Base-by-base conservation (phyloP, 2,329 filamentous ascomycete species). In the Diaporthe nobilis region DNA sequence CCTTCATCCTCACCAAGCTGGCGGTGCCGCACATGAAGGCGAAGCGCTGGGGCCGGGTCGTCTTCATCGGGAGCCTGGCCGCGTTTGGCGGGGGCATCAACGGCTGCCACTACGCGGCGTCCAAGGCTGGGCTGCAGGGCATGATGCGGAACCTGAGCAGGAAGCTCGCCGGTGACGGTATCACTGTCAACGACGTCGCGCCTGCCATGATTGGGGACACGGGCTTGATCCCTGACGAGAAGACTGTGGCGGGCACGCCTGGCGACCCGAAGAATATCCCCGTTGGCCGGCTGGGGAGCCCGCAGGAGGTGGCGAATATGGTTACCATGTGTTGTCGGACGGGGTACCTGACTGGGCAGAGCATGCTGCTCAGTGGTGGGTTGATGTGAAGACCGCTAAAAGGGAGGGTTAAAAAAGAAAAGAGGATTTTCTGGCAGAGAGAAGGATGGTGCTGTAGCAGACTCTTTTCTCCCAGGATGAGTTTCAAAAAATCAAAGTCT, bases 201-300 rank as follows among this genome's bases (percentile, higher is more conserved):
- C 92, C 92, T 0, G 92, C 91, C 3, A 93, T 93, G 90, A 93
- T 93, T 77, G 91, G 90, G 5, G 88, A 90, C 31, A 92, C 90
- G 3, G 90, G 90, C 1, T 90, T 93, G 90, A 90, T 93, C 57
- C 89, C 90, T 2, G 86, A 90, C 76, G 88, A 88, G 55, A 87
- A 89, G 77, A 81, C 80, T 20, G 83, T 88, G 22, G 83, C 83
- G 78, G 87, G 88, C 28, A 89, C 89, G 71, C 87, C 90, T 0
- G 91, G 91, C 0, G 88, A 92, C 78, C 89, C 90, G 34, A 88
- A 85, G 77, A 88, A 88, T 39, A 92, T 92, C 58, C 91, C 91
- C 0, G 85, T 92, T 2, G 89, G 90, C 2, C 84, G 91, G 58
- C 81, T 92, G 49, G 91, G 91, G 0, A 87, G 86, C 31, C 89